These are phyloP conservation scores for Parsonsia alboflavescens DNA, from an alignment of 257 asterid species.

Conservation along the genomic window DNA sequence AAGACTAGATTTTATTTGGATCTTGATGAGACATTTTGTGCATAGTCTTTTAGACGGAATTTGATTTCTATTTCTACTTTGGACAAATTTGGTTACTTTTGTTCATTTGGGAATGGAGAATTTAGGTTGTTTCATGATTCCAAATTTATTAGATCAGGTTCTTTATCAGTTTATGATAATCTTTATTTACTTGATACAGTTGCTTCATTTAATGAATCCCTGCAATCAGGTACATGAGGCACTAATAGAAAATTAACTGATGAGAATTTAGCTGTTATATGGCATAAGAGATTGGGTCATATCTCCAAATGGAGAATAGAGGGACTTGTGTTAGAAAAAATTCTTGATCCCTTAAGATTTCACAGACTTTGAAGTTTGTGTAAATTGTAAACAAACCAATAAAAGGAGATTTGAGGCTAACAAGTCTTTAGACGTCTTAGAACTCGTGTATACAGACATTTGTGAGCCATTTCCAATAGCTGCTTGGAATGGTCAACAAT, in stretches of 20 bases:
- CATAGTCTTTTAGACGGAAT: no score
- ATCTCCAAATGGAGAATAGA: not conserved
- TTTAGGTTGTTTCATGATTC: no score
- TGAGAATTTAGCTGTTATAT: no score
- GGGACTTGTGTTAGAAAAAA: not conserved
- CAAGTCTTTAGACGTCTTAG: not conserved
- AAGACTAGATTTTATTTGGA: no score
- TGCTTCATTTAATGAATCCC: not conserved
- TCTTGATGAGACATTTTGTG: no score
- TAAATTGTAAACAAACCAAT: conserved; percentile 1
- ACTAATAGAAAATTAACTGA: not conserved
- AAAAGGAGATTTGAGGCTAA: not conserved
- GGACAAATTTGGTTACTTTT: no score
- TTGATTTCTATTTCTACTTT: no score
- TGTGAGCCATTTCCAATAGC: conserved; percentile 5
- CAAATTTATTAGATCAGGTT: not conserved
- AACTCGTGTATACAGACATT: not conserved
- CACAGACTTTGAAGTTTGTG: not conserved
- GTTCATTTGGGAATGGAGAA: no score
- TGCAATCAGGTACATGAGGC: not conserved
- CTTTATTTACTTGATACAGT: not conserved
- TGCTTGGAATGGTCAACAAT: conserved; percentile 8
- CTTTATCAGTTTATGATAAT: conserved; percentile 2
- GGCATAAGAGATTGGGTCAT: not conserved
- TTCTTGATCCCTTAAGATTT: not conserved